Conservation (phyloP, 2,329 filamentous ascomycete species). For the Apiospora kogelbergensis region DNA sequence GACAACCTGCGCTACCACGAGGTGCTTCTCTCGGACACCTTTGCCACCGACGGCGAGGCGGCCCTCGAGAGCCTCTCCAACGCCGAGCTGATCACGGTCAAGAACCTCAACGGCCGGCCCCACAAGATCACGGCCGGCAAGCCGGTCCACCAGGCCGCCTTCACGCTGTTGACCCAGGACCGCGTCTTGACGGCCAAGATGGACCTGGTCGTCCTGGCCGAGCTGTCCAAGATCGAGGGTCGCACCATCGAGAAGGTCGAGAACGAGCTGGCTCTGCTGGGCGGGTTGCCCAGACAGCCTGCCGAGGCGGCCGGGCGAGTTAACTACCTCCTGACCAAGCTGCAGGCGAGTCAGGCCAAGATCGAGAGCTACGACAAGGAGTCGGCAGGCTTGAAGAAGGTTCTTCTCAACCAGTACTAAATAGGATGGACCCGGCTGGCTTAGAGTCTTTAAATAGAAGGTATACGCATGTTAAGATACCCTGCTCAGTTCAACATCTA, state of each 20-base stretch:
- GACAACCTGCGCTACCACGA: slow-evolving; percentile 80
- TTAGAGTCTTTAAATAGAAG: no score
- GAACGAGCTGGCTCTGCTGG: slow-evolving; percentile 72
- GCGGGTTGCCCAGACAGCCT: slow-evolving; percentile 68
- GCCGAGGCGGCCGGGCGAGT: slow-evolving; percentile 65
- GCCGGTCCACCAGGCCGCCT: slow-evolving; percentile 84
- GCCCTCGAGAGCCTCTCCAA: slow-evolving; percentile 80
- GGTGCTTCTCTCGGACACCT: slow-evolving; percentile 73
- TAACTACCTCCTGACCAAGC: slow-evolving; percentile 71
- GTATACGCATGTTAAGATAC: slow-evolving; percentile 13
- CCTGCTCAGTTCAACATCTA: slow-evolving; percentile 15
- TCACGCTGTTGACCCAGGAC: slow-evolving; percentile 70
- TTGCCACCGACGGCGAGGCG: slow-evolving; percentile 67
- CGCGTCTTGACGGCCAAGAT: slow-evolving; percentile 71
- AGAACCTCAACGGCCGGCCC: slow-evolving; percentile 72
- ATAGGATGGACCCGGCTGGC: background rate
- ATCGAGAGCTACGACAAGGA: slow-evolving; percentile 73
- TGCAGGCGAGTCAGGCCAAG: slow-evolving; percentile 72
- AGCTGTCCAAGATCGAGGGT: slow-evolving; percentile 70
- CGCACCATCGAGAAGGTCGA: slow-evolving; percentile 78
- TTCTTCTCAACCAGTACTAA: slow-evolving; percentile 47
- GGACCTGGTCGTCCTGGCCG: slow-evolving; percentile 67
- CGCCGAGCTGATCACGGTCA: slow-evolving; percentile 81
- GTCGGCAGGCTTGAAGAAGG: slow-evolving; percentile 69
- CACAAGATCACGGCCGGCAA: slow-evolving; percentile 76